phyloP scores from a whole-genome alignment of 495 filamentous ascomycete species.

The Talaromyces wortmannii region DNA sequence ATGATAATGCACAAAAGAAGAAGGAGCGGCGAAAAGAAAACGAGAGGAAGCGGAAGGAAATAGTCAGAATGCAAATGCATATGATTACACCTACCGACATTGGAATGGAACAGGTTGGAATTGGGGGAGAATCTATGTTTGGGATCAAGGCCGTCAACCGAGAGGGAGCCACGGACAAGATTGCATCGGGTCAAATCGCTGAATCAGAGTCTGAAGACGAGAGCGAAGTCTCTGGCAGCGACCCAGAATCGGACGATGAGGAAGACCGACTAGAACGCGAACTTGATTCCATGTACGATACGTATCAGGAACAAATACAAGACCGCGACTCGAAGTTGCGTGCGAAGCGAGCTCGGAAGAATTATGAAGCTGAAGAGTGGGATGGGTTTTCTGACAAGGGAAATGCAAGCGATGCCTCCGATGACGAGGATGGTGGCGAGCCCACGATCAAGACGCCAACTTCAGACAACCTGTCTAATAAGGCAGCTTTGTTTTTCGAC shows the following conservation, averaged over 20 bases:
- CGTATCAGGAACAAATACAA: conserved; percentile 74
- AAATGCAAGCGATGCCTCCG: conserved; percentile 46
- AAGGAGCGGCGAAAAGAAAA: conserved; percentile 77
- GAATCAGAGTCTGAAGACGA: conserved; percentile 47
- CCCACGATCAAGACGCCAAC: conserved; percentile 36
- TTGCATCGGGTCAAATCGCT: conserved; percentile 75
- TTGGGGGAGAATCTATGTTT: conserved; percentile 76
- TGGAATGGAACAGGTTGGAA: conserved; percentile 83
- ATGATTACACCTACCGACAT: conserved; percentile 96
- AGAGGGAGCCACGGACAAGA: conserved; percentile 56
- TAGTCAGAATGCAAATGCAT: conserved; percentile 89
- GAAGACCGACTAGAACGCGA: conserved; percentile 75
- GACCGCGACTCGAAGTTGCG: conserved; percentile 77
- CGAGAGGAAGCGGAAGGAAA: conserved; percentile 83
- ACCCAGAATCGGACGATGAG: conserved; percentile 67
- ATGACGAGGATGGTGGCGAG: conserved; percentile 46
- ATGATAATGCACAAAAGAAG: conserved; percentile 66
- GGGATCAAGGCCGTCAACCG: conserved; percentile 72
- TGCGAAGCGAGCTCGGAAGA: conserved; percentile 79
- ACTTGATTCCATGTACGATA: conserved; percentile 77
- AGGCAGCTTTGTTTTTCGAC: conserved; percentile 83
- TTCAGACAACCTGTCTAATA: conserved; percentile 61
- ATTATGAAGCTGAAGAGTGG: conserved; percentile 83
- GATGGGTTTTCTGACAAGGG: conserved; percentile 73
- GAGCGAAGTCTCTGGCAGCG: conserved; percentile 50